Evolutionary conservation across 2,329 filamentous ascomycete genomes (phyloP), one percentile per base, ranked within the genome.

Genomic region (Chaetothyriales sp.): DNA sequence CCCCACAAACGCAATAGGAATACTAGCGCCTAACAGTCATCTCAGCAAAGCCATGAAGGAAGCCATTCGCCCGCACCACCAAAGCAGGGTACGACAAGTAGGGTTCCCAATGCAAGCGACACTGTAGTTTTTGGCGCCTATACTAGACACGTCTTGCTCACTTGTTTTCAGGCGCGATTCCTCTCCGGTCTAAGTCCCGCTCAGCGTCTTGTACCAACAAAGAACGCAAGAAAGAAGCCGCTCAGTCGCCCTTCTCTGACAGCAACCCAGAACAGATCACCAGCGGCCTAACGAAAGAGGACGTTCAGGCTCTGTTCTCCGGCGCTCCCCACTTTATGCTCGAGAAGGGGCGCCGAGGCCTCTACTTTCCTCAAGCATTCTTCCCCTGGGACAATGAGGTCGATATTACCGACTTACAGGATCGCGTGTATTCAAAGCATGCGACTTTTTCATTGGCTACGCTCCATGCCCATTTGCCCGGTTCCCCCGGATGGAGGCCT

Each of bases 271-370:
- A 50, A 40, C 49, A 48, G 29, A 50, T 44, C 37, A 18, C 18
- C 13, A 43, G 44, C 25, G 55, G 56, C 7, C 57, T 68, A 20
- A 66, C 62, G 0, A 65, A 64, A 44, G 61, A 65, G 33, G 69
- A 72, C n/a, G 57, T 70, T 44, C 67, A 68, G 51, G 60, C 62
- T 18, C 59, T 72, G 7, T 66, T 72, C 44, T 71, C 67, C 1
- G 70, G 70, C 1, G 68, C 69, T 0, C 70, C 70, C 4, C 69
- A 70, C 54, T 72, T 71, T 53, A 59, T 70, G 22, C 63, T 71
- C n/a, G 70, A 72, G 53, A 68, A 65, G 46, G 70, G 69, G 15
- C 64, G 63, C 40, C 61, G 68, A 52, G 62, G 63, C 19, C 63
- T 63, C 15, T 71, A 61, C 60, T 70, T 69, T 56, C 70, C 69